These are phyloP conservation scores for Yarrowia sp. DNA, from an alignment of 805 yeast genomes.

Conservation along the genomic window DNA sequence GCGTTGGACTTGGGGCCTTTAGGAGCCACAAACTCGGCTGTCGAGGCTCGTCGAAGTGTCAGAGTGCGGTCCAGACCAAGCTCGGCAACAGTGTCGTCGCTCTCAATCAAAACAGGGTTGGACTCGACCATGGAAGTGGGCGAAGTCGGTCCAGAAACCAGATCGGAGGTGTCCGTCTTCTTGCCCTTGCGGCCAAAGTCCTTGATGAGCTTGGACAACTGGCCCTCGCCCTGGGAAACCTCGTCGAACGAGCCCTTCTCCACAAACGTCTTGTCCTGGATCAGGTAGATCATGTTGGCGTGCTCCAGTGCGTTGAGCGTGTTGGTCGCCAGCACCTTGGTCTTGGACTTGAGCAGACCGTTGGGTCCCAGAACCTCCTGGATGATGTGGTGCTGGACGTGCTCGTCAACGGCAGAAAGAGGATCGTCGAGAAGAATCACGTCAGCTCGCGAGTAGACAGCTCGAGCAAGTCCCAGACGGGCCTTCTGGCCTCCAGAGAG, in stretches of 20 bases:
- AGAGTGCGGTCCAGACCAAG: neutral
- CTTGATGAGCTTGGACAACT: slow-evolving; percentile 29
- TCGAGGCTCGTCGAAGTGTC: slow-evolving; percentile 8
- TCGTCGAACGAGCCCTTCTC: slow-evolving; percentile 63
- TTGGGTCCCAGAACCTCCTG: slow-evolving; percentile 65
- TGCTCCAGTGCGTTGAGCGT: slow-evolving; percentile 71
- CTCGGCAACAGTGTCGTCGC: slow-evolving; percentile 3
- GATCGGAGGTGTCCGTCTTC: neutral
- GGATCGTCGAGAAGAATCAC: slow-evolving; percentile 89
- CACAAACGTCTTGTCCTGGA: slow-evolving; percentile 46
- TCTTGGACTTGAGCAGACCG: slow-evolving; percentile 68
- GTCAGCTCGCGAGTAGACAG: slow-evolving; percentile 93
- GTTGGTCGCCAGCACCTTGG: slow-evolving; percentile 78
- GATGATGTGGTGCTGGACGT: slow-evolving; percentile 84
- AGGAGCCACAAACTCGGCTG: slow-evolving; percentile 6
- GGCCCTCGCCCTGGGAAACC: slow-evolving; percentile 38
- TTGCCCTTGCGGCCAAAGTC: slow-evolving; percentile 30
- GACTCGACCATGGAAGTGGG: neutral
- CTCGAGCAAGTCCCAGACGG: slow-evolving; percentile 88
- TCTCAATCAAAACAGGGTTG: neutral
- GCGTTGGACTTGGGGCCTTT: neutral
- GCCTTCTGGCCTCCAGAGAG: slow-evolving; percentile 98
- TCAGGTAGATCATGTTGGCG: slow-evolving; percentile 64
- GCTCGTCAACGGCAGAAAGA: slow-evolving; percentile 95
- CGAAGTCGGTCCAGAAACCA: neutral